Evolutionary conservation across 2,329 filamentous ascomycete genomes (phyloP), one percentile per base, ranked within the genome.

Genomic region (Lithohypha guttulata): DNA sequence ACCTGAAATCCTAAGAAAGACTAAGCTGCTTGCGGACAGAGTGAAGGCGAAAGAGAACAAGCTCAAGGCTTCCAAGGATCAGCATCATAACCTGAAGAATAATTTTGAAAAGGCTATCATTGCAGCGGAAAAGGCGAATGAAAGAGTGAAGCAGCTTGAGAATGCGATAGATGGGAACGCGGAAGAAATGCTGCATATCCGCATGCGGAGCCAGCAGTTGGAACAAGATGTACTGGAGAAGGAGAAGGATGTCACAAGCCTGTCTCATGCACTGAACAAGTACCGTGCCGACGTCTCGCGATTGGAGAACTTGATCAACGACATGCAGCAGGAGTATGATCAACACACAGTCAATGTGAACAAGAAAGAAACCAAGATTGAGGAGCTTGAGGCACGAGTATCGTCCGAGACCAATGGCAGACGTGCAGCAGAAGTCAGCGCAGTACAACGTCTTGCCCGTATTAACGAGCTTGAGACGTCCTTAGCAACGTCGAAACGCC

Each of bases 91-190:
- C 11, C 49, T 69, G 19, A 57, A 59, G n/a, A 56, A 56, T 11
- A 61, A 68, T 36, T 69, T 68, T 28, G 59, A 68, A 33, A 54
- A 54, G 28, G 51, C 62, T n/a, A 46, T 66, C 14, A 40, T 53
- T 22, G 55, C 59, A 14, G 56, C 60, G 21, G 59, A 65, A 35
- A 52, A 55, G 13, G 56, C 59, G 4, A 54, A 53, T 19, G 54
- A 52, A 18, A 60, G 60, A 36, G 56, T 62, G 29, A 48, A 49
- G 9, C 55, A 55, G 8, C 50, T 67, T 4, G 62, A 66, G 45
- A 53, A 58, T 8, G 53, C 55, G 1, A 56, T 61, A 22, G 57
- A 62, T 23, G 55, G 57, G n/a, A 61, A 63, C n/a, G 59, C 62
- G 4, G 55, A 61, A 15, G 63, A 68, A 38, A 62, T 67, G 55